Evolutionary conservation across 345 rosid genomes (phyloP).

Genomic region (Gossypioides kirkii): DNA sequence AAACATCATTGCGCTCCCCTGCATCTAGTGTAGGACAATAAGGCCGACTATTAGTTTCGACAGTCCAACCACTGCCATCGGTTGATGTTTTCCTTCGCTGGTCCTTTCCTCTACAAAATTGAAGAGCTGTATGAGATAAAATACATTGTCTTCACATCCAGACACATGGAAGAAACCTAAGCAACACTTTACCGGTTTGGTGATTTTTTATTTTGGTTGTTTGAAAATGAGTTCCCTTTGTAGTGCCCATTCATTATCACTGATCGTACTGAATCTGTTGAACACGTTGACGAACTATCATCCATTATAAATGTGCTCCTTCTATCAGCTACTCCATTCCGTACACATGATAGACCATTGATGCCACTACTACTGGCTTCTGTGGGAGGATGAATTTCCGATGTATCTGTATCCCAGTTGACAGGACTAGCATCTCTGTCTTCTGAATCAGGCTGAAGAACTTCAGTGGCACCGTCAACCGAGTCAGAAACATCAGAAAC

Average conservation of each 20-base stretch:
- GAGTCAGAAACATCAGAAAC: slow-evolving; percentile 80
- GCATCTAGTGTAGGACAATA: slow-evolving; percentile 38
- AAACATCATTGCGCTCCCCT: slow-evolving; percentile 36
- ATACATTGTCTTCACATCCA: not conserved
- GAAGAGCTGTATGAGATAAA: slow-evolving; percentile 14
- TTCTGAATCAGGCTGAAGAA: slow-evolving; percentile 67
- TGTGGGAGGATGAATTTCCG: slow-evolving; percentile 55
- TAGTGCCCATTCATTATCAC: slow-evolving; percentile 52
- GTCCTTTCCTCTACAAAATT: slow-evolving; percentile 43
- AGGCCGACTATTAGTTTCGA: slow-evolving; percentile 40
- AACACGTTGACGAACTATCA: slow-evolving; percentile 93
- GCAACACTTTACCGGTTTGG: slow-evolving; percentile 43
- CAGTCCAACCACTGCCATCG: slow-evolving; percentile 36
- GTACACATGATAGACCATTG: slow-evolving; percentile 45
- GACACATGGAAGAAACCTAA: not conserved
- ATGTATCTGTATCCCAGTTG: slow-evolving; percentile 79
- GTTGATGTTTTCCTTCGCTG: slow-evolving; percentile 37
- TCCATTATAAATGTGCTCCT: slow-evolving; percentile 52
- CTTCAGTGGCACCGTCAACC: slow-evolving; percentile 60
- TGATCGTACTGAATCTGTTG: slow-evolving; percentile 70
- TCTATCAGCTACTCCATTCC: slow-evolving; percentile 59
- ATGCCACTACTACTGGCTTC: slow-evolving; percentile 56
- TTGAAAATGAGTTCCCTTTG: slow-evolving; percentile 42
- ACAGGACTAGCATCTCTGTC: slow-evolving; percentile 73
- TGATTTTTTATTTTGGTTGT: slow-evolving; percentile 38